Evolutionary conservation across 2,329 filamentous ascomycete species (phyloP), one percentile per base, ranked within the genome.

Genomic region (Chaetomiaceae sp.): DNA sequence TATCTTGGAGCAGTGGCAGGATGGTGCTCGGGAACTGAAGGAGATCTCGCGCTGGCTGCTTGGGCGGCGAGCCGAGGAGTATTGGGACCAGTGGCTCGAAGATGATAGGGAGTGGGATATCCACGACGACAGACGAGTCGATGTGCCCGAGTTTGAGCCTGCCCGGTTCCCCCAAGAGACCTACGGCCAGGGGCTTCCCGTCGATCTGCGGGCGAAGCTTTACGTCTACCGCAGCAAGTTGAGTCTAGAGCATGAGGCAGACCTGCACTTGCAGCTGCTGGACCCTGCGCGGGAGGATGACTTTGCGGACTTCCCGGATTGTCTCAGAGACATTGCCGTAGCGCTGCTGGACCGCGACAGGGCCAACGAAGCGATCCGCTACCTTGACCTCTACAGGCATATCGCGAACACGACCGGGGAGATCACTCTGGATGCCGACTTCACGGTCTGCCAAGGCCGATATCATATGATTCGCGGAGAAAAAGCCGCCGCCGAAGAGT

Each of bases 71-170:
- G 70, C 76, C 4, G 90, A 98, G 62, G 65, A 60, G 1, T 88
- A 81, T 58, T 98, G 93, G 93, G 84, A 94, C 48, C 62, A 74
- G 8, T 73, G 76, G 53, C 70, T 76, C 24, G 72, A 78, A 5
- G 88, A 96, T 61, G 89, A 95, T 62, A 77, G 89, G 47, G 93
- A 98, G 66, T 98, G 89, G 80, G 93, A 98, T 62, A 66, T 77
- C 5, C 76, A 83, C 36, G 79, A 88, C 59, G 72, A 75, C 17
- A 83, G 93, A 50, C 81, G 90, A 47, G 63, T 70, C 2, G 65
- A 74, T 47, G 74, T 86, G 5, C 64, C 76, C 2, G 76, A 76
- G 1, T 95, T 85, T 61, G 65, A 72, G 8, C 69, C 74, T 4
- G 73, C 68, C 3, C 66, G 65, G 36, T 79, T 79, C 60, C 69